Conservation (phyloP, 495 filamentous ascomycete species). For the Podospora pseudocomata region DNA sequence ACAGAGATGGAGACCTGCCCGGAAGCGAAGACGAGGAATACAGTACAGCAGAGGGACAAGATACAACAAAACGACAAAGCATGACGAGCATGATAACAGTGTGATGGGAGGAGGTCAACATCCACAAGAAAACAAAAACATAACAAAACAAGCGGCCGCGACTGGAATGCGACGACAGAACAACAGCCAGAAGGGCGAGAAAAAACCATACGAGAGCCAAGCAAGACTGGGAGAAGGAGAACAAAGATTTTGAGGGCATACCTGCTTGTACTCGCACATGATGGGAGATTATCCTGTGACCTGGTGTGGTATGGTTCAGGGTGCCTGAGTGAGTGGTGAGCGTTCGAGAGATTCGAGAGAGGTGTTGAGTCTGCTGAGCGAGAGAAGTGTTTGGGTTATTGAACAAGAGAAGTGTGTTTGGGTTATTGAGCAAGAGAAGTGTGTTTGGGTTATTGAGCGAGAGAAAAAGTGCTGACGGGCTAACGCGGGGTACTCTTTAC, state of each 20-base stretch:
- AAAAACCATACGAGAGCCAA: neutral
- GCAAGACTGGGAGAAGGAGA: neutral
- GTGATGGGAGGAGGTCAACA: too few relatives aligned
- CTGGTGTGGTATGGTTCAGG: neutral
- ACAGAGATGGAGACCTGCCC: neutral
- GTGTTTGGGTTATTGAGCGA: too few relatives aligned
- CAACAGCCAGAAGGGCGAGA: neutral
- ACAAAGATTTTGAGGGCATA: neutral
- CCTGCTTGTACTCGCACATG: neutral
- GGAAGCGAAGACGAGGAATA: neutral
- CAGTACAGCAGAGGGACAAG: neutral
- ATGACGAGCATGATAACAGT: neutral
- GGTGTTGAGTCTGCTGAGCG: too few relatives aligned
- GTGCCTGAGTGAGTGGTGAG: neutral
- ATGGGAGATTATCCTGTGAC: neutral
- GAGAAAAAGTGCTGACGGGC: neutral
- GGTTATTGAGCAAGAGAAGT: too few relatives aligned
- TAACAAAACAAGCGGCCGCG: too few relatives aligned
- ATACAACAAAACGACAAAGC: neutral
- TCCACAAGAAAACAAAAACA: neutral
- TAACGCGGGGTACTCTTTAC: neutral
- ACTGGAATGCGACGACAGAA: neutral
- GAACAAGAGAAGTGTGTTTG: too few relatives aligned
- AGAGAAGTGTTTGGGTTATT: too few relatives aligned
- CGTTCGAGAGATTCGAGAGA: too few relatives aligned